Evolutionary conservation across 345 rosid species (phyloP).

Genomic region (Pistacia integerrima): DNA sequence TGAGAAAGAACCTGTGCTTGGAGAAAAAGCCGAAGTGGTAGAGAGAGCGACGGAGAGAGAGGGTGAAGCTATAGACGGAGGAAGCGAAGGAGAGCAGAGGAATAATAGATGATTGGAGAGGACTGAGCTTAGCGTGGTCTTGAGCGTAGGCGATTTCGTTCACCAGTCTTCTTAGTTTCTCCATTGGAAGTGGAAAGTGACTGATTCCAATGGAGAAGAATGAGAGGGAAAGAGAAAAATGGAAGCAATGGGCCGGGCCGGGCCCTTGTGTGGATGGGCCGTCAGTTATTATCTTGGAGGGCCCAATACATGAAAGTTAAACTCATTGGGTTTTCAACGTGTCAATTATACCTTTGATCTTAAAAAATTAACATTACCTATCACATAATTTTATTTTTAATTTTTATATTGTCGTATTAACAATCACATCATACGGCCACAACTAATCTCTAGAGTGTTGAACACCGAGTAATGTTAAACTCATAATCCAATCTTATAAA

Average conservation of each 20-base stretch:
- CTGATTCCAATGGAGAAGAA: no score
- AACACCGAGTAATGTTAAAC: no score
- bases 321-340: no score
- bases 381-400: no score
- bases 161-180: constrained; percentile 52
- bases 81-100: constrained; percentile 61
- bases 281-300: no score
- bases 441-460: no score
- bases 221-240: not conserved
- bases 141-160: constrained; percentile 65
- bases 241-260: not conserved
- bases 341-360: no score
- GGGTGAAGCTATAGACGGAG: constrained; percentile 50
- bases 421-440: no score
- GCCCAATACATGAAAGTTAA: no score
- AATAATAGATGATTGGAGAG: constrained; percentile 51
- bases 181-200: constrained; percentile 30
- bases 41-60: constrained; percentile 57
- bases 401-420: no score
- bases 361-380: no score
- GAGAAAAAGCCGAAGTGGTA: constrained; percentile 52
- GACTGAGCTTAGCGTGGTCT: constrained; percentile 40
- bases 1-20: constrained; percentile 42
- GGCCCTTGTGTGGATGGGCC: not conserved
- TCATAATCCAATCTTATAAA: no score